A percentile compares a stretch with the other conserved stretches of the same genome.
Evolutionary conservation across 306 rosid species (phyloP).

Genomic region (Inga oerstediana): DNA sequence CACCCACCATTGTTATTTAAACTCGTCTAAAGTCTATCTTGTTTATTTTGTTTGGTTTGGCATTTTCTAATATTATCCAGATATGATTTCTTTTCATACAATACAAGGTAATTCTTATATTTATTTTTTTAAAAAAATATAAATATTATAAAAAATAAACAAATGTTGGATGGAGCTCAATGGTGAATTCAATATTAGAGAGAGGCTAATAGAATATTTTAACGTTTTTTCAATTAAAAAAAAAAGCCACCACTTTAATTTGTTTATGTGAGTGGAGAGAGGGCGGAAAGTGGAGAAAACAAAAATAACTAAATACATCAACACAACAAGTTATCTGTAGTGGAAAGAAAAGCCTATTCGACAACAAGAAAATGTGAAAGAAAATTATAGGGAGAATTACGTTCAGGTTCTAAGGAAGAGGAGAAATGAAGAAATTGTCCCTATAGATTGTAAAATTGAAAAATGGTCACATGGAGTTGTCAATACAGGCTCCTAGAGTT

Average conservation of each 20-base stretch:
- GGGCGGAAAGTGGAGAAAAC: neutral
- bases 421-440: too few species aligned
- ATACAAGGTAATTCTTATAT: neutral
- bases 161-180: neutral
- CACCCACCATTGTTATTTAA: too few species aligned
- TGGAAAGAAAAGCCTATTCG: neutral
- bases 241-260: neutral
- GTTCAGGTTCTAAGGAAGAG: too few species aligned
- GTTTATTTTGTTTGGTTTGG: neutral
- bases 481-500: too few species aligned
- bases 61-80: neutral
- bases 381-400: neutral
- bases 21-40: too few species aligned
- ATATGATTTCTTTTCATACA: neutral
- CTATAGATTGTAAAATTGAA: too few species aligned
- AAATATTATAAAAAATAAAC: neutral
- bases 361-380: neutral
- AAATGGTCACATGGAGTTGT: too few species aligned
- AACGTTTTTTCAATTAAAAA: neutral
- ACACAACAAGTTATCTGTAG: neutral
- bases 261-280: neutral
- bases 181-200: too few species aligned
- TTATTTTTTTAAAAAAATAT: neutral
- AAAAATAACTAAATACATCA: neutral
- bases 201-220: too few species aligned